Evolutionary conservation across 2,329 filamentous ascomycete species (phyloP), one percentile per base, ranked within the genome.

Genomic region (Davidsoniella eucalypti): DNA sequence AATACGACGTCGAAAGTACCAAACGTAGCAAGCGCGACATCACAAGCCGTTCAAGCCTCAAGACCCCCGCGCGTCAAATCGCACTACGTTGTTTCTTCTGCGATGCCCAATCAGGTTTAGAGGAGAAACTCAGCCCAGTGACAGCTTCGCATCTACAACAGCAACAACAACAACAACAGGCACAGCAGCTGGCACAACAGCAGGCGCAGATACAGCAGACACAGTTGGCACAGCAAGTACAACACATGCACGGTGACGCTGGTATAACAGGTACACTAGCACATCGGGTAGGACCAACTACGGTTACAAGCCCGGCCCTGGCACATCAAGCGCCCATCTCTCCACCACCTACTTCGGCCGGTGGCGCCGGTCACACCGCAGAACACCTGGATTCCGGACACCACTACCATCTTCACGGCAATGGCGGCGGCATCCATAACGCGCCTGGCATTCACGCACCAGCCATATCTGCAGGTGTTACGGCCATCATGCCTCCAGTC

Each of bases 31-130:
- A 80, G 52, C 75, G 76, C 49, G 73, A 78, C 49, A 82, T 81
- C 39, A 55, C 62, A 5, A 49, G 50, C 7, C 63, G 66, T 6
- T 75, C 75, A n/a, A 72, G 75, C 6, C 72, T 84, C 55, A 77
- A 76, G 52, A 73, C 80, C 1, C 73, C 80, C 0, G 76, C 76
- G 2, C 70, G 80, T 29, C 83, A 86, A 63, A 76, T 90, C 49
- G 78, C 81, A 4, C 73, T 92, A 45, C 76, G 84, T 44, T 92
- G 85, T 64, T 73, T 82, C 44, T 84, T 85, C 65, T 92, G 85
- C 65, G 79, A 83, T 58, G 70, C 74, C 33, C 71, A 76, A 59
- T 72, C 72, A 46, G 72, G 36, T 4, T 37, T 52, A 39, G 44
- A 44, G 14, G 44, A 47, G 38, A 33, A 33, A 12, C 29, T 33